Evolutionary conservation across 2,329 filamentous ascomycete genomes (phyloP), one percentile per base, ranked within the genome.

Genomic region (Incumbomyces delicatus): DNA sequence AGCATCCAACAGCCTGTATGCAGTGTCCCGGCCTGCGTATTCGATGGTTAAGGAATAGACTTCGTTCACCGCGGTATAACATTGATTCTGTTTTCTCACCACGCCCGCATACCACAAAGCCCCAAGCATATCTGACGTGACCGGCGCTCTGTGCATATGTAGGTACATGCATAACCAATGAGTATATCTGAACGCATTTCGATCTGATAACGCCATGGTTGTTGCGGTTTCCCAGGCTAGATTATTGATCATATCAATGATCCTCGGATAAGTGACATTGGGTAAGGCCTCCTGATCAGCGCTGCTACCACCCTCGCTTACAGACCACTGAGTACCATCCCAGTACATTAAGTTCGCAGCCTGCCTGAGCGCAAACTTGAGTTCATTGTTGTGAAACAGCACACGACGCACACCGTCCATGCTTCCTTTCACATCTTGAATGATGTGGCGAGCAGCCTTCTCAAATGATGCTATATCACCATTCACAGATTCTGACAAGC

Each of bases 51-150:
- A 14, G 16, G 16, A 14, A 16, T 38, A 38, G 5, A 76, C 66
- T 56, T 67, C 76, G 29, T 58, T 53, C 45, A 72, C 62, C 47
- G 63, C 62, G 22, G 52, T 52, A 1, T 53, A 55, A 11, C 63
- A 54, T 2, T 55, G 49, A 1, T 64, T 63, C 29, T 63, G 61
- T 16, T 64, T 67, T 13, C 72, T 62, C 18, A 67, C 60, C 18
- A 77, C 61, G 13, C 71, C 74, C 17, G 71, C 68, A 53, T 69
- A 64, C 47, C 74, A 73, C 55, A 78, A 53, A 1, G 75, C 71
- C 29, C 70, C 66, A 6, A 65, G 66, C 48, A 78, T 60, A 2
- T 63, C 51, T 1, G 67, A 63, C 14, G 61, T 59, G 13, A 76
- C 57, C 1, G 67, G 67, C 7, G 66, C 70, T 40, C 63, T 53